Conservation (phyloP, 2,329 filamentous ascomycete species). For the Leptographium radiaticola region DNA sequence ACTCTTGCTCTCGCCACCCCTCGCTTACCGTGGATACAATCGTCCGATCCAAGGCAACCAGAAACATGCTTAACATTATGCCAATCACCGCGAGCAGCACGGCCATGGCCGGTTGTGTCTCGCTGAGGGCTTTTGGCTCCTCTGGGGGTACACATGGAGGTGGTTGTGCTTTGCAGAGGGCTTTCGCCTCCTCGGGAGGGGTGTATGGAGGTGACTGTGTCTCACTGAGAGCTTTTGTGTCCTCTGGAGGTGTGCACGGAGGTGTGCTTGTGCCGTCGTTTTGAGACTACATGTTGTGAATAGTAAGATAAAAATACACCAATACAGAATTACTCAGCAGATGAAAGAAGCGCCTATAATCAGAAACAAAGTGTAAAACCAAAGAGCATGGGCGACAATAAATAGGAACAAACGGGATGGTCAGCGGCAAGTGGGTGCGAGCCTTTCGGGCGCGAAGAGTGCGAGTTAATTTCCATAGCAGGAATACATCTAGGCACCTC, state of each 20-base stretch:
- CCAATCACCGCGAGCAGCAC: conserved; percentile 41
- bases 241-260: too few species aligned
- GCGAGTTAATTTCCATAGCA: background rate
- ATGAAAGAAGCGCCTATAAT: background rate
- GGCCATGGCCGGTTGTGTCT: background rate
- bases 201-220: too few species aligned
- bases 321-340: too few species aligned
- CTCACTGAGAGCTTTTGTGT: too few species aligned
- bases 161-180: too few species aligned
- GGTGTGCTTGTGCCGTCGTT: background rate
- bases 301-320: background rate
- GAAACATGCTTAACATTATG: conserved; percentile 2
- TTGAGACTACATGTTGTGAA: background rate
- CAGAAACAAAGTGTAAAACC: too few species aligned
- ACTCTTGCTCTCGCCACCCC: background rate
- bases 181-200: too few species aligned
- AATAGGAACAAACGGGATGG: background rate
- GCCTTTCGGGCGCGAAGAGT: background rate
- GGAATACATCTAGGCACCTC: background rate
- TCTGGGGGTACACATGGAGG: too few species aligned
- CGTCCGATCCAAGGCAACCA: conserved; percentile 2
- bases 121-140: background rate
- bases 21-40: background rate
- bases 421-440: background rate
- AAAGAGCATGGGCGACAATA: background rate